phyloP scores from a whole-genome alignment of 192 early-diverging fungal species.

The Coemansia sp. region DNA sequence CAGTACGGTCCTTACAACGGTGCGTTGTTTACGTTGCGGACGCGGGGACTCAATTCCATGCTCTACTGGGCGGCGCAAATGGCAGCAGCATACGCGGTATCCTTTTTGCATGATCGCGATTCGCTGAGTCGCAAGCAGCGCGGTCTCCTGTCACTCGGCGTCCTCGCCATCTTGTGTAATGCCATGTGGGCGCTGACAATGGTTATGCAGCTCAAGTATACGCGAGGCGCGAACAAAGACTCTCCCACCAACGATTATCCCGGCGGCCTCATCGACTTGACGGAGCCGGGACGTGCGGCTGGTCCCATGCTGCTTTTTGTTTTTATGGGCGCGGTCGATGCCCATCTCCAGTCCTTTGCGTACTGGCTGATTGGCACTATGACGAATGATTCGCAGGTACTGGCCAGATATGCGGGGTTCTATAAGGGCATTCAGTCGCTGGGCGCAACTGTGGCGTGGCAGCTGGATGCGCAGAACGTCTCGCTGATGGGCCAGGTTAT shows the following conservation, averaged over 20 bases:
- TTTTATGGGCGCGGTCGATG: conserved; percentile 73
- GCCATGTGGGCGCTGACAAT: conserved; percentile 56
- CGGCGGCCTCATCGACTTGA: conserved; percentile 56
- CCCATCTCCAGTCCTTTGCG: conserved; percentile 70
- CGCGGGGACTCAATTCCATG: conserved; percentile 73
- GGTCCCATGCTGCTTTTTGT: conserved; percentile 68
- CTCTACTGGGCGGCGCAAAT: conserved; percentile 83
- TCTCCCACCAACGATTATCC: conserved; percentile 19
- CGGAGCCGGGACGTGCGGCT: conserved; percentile 51
- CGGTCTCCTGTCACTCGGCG: conserved; percentile 7
- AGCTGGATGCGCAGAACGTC: conserved; percentile 60
- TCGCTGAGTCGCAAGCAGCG: conserved; percentile 20
- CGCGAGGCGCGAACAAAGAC: not conserved
- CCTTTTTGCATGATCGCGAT: conserved; percentile 39
- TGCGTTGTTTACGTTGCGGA: conserved; percentile 67
- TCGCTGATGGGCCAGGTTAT: conserved; percentile 52
- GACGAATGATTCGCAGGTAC: conserved; percentile 70
- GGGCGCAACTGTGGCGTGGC: conserved; percentile 68
- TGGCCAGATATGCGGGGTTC: conserved; percentile 75
- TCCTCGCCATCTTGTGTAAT: conserved; percentile 17
- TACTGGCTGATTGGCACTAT: conserved; percentile 86
- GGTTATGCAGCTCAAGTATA: conserved; percentile 62
- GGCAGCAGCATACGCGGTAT: conserved; percentile 65
- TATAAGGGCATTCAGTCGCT: conserved; percentile 86
- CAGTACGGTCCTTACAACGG: conserved; percentile 71